Evolutionary conservation across 257 asterid genomes (phyloP).

Genomic region (Mentha longifolia): DNA sequence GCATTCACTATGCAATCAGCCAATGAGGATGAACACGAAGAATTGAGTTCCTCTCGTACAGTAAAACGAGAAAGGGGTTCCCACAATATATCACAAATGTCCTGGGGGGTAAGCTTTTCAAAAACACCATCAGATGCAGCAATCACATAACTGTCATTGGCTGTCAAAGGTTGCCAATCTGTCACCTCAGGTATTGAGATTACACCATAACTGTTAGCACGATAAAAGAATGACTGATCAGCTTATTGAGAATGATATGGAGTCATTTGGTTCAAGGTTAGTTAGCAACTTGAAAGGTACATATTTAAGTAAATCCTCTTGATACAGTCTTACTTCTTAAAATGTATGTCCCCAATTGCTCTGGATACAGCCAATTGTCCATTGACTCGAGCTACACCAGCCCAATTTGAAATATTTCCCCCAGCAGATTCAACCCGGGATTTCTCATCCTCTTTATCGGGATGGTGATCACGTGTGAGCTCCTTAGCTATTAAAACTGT

Average conservation of each 20-base stretch:
- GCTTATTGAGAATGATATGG: constrained; percentile 20
- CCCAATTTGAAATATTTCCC: constrained; percentile 86
- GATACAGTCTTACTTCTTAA: constrained; percentile 60
- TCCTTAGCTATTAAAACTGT: constrained; percentile 70
- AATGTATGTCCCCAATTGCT: constrained; percentile 85
- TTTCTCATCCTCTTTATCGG: constrained; percentile 92
- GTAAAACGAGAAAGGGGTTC: constrained; percentile 56
- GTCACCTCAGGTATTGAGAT: constrained; percentile 97
- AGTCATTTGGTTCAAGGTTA: constrained; percentile 8
- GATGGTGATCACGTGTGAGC: constrained; percentile 95
- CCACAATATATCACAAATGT: constrained; percentile 82
- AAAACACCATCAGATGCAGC: constrained; percentile 94
- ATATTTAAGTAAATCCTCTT: constrained; percentile 3
- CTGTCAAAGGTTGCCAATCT: constrained; percentile 85
- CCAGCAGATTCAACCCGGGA: constrained; percentile 89
- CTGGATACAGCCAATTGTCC: constrained; percentile 95
- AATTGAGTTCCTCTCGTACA: constrained; percentile 44
- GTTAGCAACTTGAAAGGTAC: constrained; percentile 14
- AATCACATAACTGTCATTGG: constrained; percentile 85
- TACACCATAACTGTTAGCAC: constrained; percentile 81
- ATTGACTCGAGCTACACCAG: constrained; percentile 92
- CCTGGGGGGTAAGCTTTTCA: constrained; percentile 87
- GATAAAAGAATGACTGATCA: constrained; percentile 37
- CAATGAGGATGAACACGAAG: constrained; percentile 68
- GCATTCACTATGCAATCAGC: constrained; percentile 85